A percentile compares a stretch with the other conserved stretches of the same genome.
These are phyloP conservation scores for Penicillium parvum DNA, from an alignment of 495 filamentous ascomycete genomes.

Conservation along the genomic window DNA sequence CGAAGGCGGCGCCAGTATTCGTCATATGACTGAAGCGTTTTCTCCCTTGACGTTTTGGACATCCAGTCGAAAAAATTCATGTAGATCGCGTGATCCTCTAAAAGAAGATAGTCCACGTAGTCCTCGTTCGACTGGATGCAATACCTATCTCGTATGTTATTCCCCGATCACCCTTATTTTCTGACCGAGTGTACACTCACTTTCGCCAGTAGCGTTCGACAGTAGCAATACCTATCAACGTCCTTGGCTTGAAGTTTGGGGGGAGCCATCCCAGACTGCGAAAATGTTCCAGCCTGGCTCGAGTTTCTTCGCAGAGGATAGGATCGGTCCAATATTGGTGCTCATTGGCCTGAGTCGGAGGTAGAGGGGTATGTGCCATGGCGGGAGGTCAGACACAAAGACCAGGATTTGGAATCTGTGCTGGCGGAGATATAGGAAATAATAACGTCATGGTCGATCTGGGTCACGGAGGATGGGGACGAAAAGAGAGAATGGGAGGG, in stretches of 20 bases:
- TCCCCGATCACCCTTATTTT: neutral
- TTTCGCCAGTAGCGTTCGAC: conserved; percentile 27
- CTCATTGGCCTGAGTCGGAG: conserved; percentile 18
- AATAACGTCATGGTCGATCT: no score
- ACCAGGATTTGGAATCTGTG: neutral
- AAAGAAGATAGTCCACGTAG: conserved; percentile 23
- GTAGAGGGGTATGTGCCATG: neutral
- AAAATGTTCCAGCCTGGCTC: conserved; percentile 28
- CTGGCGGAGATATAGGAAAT: no score
- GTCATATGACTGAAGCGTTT: conserved; percentile 25
- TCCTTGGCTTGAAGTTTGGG: conserved; percentile 29
- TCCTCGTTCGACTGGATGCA: conserved; percentile 27
- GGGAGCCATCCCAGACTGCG: conserved; percentile 27
- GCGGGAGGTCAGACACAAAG: neutral
- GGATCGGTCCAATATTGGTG: conserved; percentile 31
- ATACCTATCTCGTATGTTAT: conserved; percentile 23
- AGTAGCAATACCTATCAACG: conserved; percentile 23
- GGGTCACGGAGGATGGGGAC: no score
- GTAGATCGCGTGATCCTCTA: conserved; percentile 24
- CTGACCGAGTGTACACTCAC: conserved; percentile 7
- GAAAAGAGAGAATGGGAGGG: no score
- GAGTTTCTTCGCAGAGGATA: conserved; percentile 31
- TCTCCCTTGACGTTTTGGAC: conserved; percentile 22
- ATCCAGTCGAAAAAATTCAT: conserved; percentile 35
- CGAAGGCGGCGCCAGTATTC: conserved; percentile 22